A percentile compares a stretch with the other conserved stretches of the same genome.
Conservation (phyloP, 2,329 filamentous ascomycete genomes). For the Chaetothyriales sp. region DNA sequence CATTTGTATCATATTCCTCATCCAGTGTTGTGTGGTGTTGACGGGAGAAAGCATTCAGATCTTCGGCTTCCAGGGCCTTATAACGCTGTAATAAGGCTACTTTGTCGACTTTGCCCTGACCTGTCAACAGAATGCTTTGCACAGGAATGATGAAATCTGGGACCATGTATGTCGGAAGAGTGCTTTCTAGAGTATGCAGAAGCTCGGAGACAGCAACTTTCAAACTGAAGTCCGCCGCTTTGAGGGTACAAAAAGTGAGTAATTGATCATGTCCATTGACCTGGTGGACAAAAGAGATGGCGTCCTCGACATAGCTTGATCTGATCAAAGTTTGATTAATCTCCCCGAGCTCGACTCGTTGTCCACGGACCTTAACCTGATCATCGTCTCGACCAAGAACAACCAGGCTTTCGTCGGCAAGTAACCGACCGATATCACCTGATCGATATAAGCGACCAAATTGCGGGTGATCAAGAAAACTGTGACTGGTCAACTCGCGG, state of each 20-base stretch:
- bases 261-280: constrained; percentile 38
- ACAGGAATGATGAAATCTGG: constrained; percentile 62
- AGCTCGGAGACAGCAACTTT: constrained; percentile 31
- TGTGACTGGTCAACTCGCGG: constrained; percentile 47
- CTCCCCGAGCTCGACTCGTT: constrained; percentile 65
- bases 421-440: constrained; percentile 67
- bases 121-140: constrained; percentile 53
- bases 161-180: constrained; percentile 64
- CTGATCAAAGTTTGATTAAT: constrained; percentile 51
- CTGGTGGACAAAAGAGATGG: constrained; percentile 44
- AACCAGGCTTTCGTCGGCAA: constrained; percentile 60
- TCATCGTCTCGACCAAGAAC: constrained; percentile 63
- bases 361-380: constrained; percentile 69
- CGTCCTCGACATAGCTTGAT: constrained; percentile 42
- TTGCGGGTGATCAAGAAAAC: constrained; percentile 54
- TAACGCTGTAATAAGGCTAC: constrained; percentile 39
- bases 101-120: constrained; percentile 62
- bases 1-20: constrained; percentile 23
- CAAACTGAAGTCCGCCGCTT: constrained; percentile 1
- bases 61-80: constrained; percentile 29
- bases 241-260: constrained; percentile 52
- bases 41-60: constrained; percentile 27
- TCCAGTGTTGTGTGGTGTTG: constrained; percentile 15
- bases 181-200: constrained; percentile 40
- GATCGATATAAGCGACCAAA: constrained; percentile 68